Conservation (phyloP, 768 basidiomycete genomes). For the Boletus rubropictus region DNA sequence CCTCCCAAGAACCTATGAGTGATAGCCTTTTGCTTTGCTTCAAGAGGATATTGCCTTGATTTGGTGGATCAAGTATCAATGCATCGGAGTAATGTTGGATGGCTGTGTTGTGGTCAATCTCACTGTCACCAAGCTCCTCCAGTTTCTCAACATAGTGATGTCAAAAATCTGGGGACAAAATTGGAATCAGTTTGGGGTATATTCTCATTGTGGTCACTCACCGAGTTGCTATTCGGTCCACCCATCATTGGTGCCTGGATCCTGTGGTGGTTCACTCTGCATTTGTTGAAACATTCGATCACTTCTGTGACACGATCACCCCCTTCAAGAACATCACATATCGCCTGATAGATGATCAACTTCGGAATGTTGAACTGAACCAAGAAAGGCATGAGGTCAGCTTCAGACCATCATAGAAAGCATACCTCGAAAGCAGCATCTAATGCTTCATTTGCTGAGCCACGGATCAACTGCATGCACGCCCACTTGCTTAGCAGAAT, state of each 20-base stretch:
- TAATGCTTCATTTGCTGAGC: background rate
- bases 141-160: too few relatives aligned
- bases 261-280: background rate
- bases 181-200: too few relatives aligned
- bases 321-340: too few relatives aligned
- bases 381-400: background rate
- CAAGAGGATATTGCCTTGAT: too few relatives aligned
- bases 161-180: too few relatives aligned
- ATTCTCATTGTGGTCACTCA: background rate
- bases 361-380: conserved; percentile 2
- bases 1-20: background rate
- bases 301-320: background rate
- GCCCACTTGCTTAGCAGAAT: background rate
- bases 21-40: background rate
- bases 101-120: too few relatives aligned
- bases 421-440: background rate
- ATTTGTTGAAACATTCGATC: background rate
- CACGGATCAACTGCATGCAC: background rate
- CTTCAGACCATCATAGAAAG: too few relatives aligned
- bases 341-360: background rate
- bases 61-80: background rate
- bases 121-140: too few relatives aligned
- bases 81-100: background rate
- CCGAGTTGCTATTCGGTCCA: background rate
- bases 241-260: too few relatives aligned